Conservation (phyloP, 2,329 filamentous ascomycete species). For the Stenocarpella maydis region DNA sequence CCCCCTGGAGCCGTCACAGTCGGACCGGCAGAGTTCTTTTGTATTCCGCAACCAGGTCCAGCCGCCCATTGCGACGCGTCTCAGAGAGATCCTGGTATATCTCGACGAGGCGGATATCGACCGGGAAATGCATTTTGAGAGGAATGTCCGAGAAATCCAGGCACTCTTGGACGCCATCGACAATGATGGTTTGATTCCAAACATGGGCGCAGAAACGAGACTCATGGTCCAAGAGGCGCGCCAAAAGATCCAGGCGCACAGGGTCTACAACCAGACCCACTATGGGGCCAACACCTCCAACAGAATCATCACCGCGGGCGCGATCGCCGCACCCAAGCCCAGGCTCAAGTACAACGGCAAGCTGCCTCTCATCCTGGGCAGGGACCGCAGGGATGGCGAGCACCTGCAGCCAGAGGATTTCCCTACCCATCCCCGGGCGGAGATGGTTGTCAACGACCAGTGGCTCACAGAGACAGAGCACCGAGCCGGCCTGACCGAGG, state of each 20-base stretch:
- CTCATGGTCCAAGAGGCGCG: conserved; percentile 43
- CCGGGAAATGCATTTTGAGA: conserved; percentile 50
- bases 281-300: conserved; percentile 44
- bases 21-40: background rate
- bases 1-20: background rate
- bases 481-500: background rate
- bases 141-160: conserved; percentile 47
- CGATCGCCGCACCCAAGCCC: conserved; percentile 42
- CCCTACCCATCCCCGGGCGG: conserved; percentile 13
- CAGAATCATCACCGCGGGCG: conserved; percentile 38
- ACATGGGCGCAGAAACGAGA: conserved; percentile 38
- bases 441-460: conserved; percentile 47
- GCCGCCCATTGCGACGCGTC: conserved; percentile 44
- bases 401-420: conserved; percentile 15
- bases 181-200: background rate
- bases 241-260: conserved; percentile 47
- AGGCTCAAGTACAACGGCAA: conserved; percentile 37
- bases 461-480: conserved; percentile 34
- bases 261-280: conserved; percentile 47
- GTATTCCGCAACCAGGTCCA: conserved; percentile 40
- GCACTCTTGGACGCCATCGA: conserved; percentile 47
- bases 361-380: conserved; percentile 45
- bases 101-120: conserved; percentile 58
- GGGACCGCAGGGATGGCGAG: background rate
- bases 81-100: conserved; percentile 51